Evolutionary conservation across 495 filamentous ascomycete species (phyloP), one percentile per base, ranked within the genome.

Genomic region (Cryomyces antarcticus): DNA sequence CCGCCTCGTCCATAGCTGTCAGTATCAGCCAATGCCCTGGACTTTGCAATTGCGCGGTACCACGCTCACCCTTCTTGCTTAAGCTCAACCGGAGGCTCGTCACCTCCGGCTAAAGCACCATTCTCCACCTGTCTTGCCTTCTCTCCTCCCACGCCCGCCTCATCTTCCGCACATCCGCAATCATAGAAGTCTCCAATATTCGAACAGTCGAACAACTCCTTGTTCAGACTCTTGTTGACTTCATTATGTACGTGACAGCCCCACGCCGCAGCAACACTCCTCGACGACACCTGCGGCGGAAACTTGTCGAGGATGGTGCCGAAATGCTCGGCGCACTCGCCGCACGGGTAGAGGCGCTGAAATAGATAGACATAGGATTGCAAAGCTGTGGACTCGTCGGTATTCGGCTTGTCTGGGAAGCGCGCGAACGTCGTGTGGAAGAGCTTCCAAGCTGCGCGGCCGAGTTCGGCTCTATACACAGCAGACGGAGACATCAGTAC

Each of bases 361-460:
- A 96, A 96, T 2, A 97, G 71, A 55, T 83, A 75, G 49, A 97
- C 76, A 61, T 80, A 96, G 5, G 79, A 79, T 48, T 77, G 73
- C 34, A 97, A 67, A 3, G 92, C 83, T 35, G 79, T 69, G 44
- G 80, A 78, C 54, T 97, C 86, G 49, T 93, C 84, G 41, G 69
- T 57, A 0, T 79, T 80, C 0, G 89, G 88, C 43, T 78, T 70
- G 49, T 87, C 81, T 35, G 89, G 92, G 62, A 88, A 97, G 43
- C 86, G 77, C 31, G 84, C 80, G 71, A 96, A 84, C 58, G 83
- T 89, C 1, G 92, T 97, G 61, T 97, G 89, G 53, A 97, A 73
- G 50, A 93, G 75, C 54, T 87, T 85, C 87, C 84, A 93, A 17
- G 81, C 76, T 28, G 85, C 77, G 50, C 82, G 78, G 46, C 87